Evolutionary conservation across 148 eudicot species (phyloP).

Genomic region (Cornus suecica): DNA sequence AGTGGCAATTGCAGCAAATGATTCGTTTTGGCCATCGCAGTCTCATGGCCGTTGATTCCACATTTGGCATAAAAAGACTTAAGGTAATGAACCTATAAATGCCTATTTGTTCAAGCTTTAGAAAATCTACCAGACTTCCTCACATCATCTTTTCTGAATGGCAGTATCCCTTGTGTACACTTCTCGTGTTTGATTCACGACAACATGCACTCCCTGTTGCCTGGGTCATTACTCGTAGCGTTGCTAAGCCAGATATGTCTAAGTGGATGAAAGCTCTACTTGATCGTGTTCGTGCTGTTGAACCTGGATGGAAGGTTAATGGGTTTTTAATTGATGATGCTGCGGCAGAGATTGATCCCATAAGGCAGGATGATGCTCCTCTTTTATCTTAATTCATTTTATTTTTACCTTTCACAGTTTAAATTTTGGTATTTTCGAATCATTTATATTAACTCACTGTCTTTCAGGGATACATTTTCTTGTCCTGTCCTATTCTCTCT

Average conservation of each 20-base stretch:
- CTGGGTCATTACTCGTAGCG: conserved; percentile 85
- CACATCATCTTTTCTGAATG: conserved; percentile 35
- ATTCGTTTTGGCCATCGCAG: conserved; percentile 81
- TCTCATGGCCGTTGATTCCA: conserved; percentile 84
- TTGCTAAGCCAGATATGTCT: conserved; percentile 75
- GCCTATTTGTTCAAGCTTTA: conserved; percentile 13
- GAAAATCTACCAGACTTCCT: conserved; percentile 14
- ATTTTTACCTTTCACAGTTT: neutral
- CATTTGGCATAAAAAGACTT: conserved; percentile 84
- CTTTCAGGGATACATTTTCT: conserved; percentile 78
- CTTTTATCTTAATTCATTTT: too few relatives aligned
- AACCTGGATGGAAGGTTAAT: conserved; percentile 73
- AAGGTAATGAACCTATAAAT: conserved; percentile 43
- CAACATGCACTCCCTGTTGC: conserved; percentile 98
- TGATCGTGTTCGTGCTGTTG: conserved; percentile 64
- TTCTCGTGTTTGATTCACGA: conserved; percentile 96
- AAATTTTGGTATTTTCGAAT: neutral
- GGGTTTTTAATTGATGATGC: conserved; percentile 94
- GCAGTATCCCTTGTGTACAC: conserved; percentile 93
- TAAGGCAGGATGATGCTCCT: conserved; percentile 56
- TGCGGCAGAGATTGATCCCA: conserved; percentile 79
- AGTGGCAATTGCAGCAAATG: conserved; percentile 99
- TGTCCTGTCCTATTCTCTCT: conserved; percentile 80
- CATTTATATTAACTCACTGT: conserved; percentile 18
- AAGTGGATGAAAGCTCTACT: conserved; percentile 93